Base-by-base conservation (phyloP, 257 asterid species). In the Ballota nigra region DNA sequence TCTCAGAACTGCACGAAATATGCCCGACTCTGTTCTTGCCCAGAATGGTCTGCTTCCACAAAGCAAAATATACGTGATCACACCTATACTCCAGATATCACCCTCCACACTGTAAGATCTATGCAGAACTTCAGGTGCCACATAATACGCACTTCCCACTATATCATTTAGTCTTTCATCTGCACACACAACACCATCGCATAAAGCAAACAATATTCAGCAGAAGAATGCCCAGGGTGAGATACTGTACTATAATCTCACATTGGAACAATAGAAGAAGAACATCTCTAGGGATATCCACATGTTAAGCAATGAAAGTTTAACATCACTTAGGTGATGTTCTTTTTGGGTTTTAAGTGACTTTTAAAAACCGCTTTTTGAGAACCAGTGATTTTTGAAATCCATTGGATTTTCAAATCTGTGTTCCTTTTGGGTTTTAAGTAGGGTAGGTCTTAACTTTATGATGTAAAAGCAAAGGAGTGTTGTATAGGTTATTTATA, bases 1-100 rank as follows among this genome's bases (percentile, higher is more conserved):
- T 82, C 97, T 89, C 78, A 94, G 82, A 63, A 94, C 99, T 11
- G 99, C 82, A 56, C 97, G 96, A 58, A 94, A 94, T 77, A 94
- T 94, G 68, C 97, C 99, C 11, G 99, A 94, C 77, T 94, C 98
- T 3, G 97, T 91, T 75, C 97, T 77, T 47, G 98, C 97, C 98
- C 97, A 91, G 80, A 94, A 94, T 45, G 98, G 98, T 82, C 98
- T 83, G 85, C 98, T 91, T 74, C 98, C 98, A 77, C 98, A 93
- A 47, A 94, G 82, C 80, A 94, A 82, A 72, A 94, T 94, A 77
- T 91, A 94, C 31, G 96, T 75, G 68, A 94, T 94, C 56, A 89
- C 99, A 58, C 99, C 99, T 68, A 91, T 89, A 80, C 99, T 94
- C 99, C 99, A 94, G 55, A 91, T 91, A 77, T 94, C 99, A 11